A percentile compares a stretch with the other conserved stretches of the same genome.
These are phyloP conservation scores for Aspergillus nomiae DNA, from an alignment of 2,329 filamentous ascomycete species.

Conservation along the genomic window DNA sequence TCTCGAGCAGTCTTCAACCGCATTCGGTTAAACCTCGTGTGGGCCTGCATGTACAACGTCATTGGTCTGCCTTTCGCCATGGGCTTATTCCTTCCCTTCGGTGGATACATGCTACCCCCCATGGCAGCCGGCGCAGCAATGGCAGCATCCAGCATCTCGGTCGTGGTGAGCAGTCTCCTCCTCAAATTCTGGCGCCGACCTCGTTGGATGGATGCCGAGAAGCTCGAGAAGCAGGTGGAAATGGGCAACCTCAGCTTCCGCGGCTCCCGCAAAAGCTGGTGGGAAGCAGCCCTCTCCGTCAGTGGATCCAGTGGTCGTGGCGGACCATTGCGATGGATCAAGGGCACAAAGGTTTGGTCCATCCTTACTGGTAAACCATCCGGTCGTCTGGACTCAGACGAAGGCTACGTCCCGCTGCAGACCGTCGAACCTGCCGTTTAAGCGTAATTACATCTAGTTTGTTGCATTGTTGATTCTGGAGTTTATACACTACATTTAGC, in stretches of 20 bases:
- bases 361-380: constrained; percentile 30
- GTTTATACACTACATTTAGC: constrained; percentile 3
- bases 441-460: background rate
- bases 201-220: constrained; percentile 77
- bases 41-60: constrained; percentile 92
- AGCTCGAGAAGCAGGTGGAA: constrained; percentile 60
- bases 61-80: constrained; percentile 93
- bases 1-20: constrained; percentile 82
- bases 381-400: constrained; percentile 29
- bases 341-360: constrained; percentile 29
- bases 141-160: constrained; percentile 86
- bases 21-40: constrained; percentile 90
- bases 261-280: constrained; percentile 30
- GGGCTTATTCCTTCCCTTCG: constrained; percentile 91
- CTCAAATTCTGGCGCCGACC: constrained; percentile 86
- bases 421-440: constrained; percentile 42
- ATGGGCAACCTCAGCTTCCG: constrained; percentile 25
- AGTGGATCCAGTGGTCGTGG: constrained; percentile 19
- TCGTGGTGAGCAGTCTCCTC: constrained; percentile 80
- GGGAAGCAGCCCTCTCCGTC: constrained; percentile 31
- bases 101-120: constrained; percentile 77
- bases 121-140: constrained; percentile 95
- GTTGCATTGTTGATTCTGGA: constrained; percentile 5
- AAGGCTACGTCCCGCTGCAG: constrained; percentile 50
- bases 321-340: constrained; percentile 22